phyloP scores from a whole-genome alignment of 805 yeast genomes.

The Metschnikowia shivogae region DNA sequence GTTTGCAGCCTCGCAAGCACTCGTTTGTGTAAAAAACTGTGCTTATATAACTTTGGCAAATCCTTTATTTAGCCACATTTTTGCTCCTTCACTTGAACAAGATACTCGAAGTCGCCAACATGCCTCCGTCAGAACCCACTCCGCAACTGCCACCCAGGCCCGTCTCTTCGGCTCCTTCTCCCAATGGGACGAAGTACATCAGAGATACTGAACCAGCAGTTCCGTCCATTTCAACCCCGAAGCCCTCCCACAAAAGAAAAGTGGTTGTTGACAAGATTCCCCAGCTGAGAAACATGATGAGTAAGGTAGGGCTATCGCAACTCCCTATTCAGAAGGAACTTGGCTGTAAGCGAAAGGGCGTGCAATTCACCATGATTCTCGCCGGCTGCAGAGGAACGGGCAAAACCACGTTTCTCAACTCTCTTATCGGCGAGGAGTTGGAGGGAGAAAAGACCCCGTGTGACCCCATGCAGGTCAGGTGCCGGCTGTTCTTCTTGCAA shows the following conservation, averaged over 20 bases:
- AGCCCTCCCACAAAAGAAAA: conserved; percentile 7
- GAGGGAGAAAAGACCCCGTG: conserved; percentile 8
- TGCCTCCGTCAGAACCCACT: conserved; percentile 2
- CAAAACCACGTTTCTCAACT: conserved; percentile 24
- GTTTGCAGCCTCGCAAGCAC: too few species aligned
- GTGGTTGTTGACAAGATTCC: conserved; percentile 13
- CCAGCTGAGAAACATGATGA: conserved; percentile 15
- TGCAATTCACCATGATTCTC: conserved; percentile 34
- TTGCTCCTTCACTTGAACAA: not conserved
- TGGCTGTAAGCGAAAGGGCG: conserved; percentile 26
- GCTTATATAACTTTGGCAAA: not conserved
- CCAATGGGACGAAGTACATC: not conserved
- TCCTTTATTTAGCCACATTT: not conserved
- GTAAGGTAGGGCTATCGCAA: conserved; percentile 14
- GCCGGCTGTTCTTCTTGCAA: conserved; percentile 42
- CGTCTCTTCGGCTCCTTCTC: conserved; percentile 1
- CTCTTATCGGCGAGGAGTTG: conserved; percentile 20
- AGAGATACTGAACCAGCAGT: too few species aligned
- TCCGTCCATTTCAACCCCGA: not conserved
- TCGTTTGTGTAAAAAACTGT: not conserved
- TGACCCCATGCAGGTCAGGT: conserved; percentile 15
- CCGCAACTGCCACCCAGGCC: conserved; percentile 1
- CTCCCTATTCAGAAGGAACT: conserved; percentile 31
- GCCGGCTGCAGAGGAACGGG: conserved; percentile 31
- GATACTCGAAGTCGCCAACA: not conserved